Base-by-base conservation (phyloP, 2,329 filamentous ascomycete species). In the Phialemoniopsis sp. region DNA sequence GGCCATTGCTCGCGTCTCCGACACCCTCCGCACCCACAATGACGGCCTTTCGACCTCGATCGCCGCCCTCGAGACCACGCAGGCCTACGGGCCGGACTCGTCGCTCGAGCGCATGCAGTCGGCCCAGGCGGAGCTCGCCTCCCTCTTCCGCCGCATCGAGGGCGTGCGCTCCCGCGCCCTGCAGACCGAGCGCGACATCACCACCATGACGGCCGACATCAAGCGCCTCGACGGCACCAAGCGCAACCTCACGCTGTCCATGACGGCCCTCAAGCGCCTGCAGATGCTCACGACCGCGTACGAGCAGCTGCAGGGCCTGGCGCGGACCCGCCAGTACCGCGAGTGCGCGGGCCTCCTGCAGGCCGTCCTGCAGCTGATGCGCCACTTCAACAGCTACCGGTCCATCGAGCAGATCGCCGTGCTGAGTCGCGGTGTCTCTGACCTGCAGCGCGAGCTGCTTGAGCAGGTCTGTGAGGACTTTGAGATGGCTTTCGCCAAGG, bases 281-380 rank as follows among this genome's bases (percentile, higher is more conserved):
- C 93, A 98, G 72, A 98, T 98, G 93, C 70, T 98, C 58, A 97
- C 93, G 5, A 97, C 93, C 4, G 93, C 93, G n/a, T 98, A 97
- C 64, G 93, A 97, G 59, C 93, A 98, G 67, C 73, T 98, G 42
- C 79, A 87, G 42, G 87, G 82, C 3, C 71, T 96, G 49, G 85
- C 87, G 49, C 87, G 87, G 63, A 85, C 86, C 29, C 76, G 91
- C 41, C 93, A 98, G 62, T 98, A 98, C 61, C 76, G 88, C 47
- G 93, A 98, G 60, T 97, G 93, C 58, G 90, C 91, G 13, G 89
- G 94, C 53, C 73, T 98, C 43, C 72, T 98, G 41, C 89, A 95
- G 67, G 93, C 93, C 9, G 93, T 98, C 26, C 78, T 98, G 42
- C 93, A 98, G 74, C 81, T 98, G 34, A 96, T 97, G 87, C 87